phyloP scores from a whole-genome alignment of 2,329 filamentous ascomycete species.

The Sclerotinia trifoliorum region DNA sequence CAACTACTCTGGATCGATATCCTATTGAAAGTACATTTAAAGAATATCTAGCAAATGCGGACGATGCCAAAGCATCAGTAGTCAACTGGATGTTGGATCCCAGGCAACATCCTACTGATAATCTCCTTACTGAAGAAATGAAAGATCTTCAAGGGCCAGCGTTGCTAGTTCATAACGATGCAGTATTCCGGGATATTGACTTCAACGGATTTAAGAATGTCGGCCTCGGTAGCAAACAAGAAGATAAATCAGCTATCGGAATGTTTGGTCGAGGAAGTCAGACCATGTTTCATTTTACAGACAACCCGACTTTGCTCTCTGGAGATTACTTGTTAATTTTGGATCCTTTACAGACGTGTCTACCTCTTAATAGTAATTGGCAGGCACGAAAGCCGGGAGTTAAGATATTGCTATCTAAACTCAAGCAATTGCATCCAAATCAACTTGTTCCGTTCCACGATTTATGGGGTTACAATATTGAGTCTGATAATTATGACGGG shows the following conservation, averaged over 20 bases:
- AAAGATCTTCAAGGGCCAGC: constrained; percentile 37
- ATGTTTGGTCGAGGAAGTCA: constrained; percentile 42
- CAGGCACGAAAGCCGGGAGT: constrained; percentile 32
- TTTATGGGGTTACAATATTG: constrained; percentile 31
- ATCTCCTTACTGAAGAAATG: constrained; percentile 35
- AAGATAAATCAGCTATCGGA: constrained; percentile 37
- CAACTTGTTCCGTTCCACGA: constrained; percentile 32
- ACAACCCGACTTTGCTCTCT: constrained; percentile 40
- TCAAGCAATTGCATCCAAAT: constrained; percentile 29
- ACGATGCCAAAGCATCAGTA: constrained; percentile 37
- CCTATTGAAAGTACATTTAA: constrained; percentile 39
- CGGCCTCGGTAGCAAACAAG: constrained; percentile 39
- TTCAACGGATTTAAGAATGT: constrained; percentile 40
- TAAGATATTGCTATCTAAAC: constrained; percentile 30
- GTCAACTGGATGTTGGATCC: constrained; percentile 40
- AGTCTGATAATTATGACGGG: constrained; percentile 30
- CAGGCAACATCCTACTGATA: constrained; percentile 25
- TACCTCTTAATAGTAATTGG: constrained; percentile 29
- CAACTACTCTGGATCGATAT: constrained; percentile 40
- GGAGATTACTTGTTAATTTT: constrained; percentile 40
- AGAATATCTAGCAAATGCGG: constrained; percentile 43
- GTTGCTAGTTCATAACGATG: constrained; percentile 40
- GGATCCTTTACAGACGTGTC: constrained; percentile 36
- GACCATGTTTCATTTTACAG: constrained; percentile 43
- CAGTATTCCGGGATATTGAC: constrained; percentile 38